These are phyloP conservation scores for Scedosporium aurantiacum DNA, from an alignment of 2,329 filamentous ascomycete genomes.

Conservation along the genomic window DNA sequence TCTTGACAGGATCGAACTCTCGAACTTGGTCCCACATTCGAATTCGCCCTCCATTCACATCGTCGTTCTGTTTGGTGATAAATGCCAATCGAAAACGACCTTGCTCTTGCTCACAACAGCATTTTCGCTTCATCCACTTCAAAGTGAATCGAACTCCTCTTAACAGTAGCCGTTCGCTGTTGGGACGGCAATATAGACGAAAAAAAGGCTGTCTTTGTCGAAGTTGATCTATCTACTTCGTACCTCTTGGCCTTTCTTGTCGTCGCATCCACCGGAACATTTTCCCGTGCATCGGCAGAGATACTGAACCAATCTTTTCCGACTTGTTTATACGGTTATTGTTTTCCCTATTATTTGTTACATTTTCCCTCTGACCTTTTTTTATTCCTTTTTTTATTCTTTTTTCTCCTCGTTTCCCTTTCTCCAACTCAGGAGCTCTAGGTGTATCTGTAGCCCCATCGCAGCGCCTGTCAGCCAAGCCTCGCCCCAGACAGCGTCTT, in stretches of 20 bases:
- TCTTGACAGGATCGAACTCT: too few species aligned
- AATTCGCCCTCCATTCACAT: too few species aligned
- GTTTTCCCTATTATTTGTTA: background rate
- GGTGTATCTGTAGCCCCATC: background rate
- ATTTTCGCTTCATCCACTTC: too few species aligned
- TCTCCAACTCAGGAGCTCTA: background rate
- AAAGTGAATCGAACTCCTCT: too few species aligned
- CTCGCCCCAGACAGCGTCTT: background rate
- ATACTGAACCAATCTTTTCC: background rate
- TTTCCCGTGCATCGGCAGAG: constrained; percentile 1
- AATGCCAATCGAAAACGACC: too few species aligned
- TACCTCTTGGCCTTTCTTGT: background rate
- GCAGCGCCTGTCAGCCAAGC: background rate
- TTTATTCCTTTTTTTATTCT: background rate
- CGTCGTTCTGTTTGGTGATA: too few species aligned
- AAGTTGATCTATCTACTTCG: background rate
- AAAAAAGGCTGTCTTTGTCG: too few species aligned
- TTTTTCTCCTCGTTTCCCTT: background rate
- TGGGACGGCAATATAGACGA: too few species aligned
- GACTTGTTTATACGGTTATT: background rate
- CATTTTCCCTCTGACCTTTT: background rate
- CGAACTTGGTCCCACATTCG: too few species aligned
- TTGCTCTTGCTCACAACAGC: too few species aligned
- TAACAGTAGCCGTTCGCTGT: too few species aligned
- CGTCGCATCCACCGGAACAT: background rate